Evolutionary conservation across 495 filamentous ascomycete species (phyloP), one percentile per base, ranked within the genome.

Genomic region (Chaetomium tenue): DNA sequence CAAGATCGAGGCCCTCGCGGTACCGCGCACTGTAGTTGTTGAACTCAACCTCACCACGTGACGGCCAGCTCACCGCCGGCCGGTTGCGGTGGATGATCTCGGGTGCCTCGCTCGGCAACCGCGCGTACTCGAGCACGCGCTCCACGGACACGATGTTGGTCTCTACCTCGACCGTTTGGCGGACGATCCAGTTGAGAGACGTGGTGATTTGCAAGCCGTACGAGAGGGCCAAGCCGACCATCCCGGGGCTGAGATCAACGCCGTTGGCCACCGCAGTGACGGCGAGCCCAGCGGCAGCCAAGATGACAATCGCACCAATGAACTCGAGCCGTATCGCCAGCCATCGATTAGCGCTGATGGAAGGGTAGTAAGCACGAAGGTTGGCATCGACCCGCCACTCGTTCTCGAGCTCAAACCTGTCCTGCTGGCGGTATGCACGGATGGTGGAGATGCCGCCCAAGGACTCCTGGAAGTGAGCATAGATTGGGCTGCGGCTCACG

Each of bases 91-190:
- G 89, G 64, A 99, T 90, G 63, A 97, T 89, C 69, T 99, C 95
- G 25, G 92, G 91, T 54, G 95, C 94, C 78, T 99, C 95, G 75
- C 91, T 94, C 33, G 94, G 94, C 66, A 98, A 85, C 66, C 85
- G 85, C 61, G 94, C 91, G 75, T 99, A 99, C 77, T 99, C 95
- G 63, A 98, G 87, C 48, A 98, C 91, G 64, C 95, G 89, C 83
- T 99, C 95, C 60, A 99, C 95, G 13, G 95, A 96, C 62, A 99
- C 93, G 66, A 98, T 98, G 77, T 99, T 99, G 44, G 94, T 98
- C 81, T 99, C 95, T 37, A 98, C 95, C 77, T 99, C 95, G 18
- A 99, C 95, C 5, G 94, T 97, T 79, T 99, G 95, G 60, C 95
- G 89, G 52, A 99, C 95, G 70, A 99, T 97, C 94, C 94, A 99